Base-by-base conservation (phyloP, 768 basidiomycete genomes). In the Boletus rubroflammeus region DNA sequence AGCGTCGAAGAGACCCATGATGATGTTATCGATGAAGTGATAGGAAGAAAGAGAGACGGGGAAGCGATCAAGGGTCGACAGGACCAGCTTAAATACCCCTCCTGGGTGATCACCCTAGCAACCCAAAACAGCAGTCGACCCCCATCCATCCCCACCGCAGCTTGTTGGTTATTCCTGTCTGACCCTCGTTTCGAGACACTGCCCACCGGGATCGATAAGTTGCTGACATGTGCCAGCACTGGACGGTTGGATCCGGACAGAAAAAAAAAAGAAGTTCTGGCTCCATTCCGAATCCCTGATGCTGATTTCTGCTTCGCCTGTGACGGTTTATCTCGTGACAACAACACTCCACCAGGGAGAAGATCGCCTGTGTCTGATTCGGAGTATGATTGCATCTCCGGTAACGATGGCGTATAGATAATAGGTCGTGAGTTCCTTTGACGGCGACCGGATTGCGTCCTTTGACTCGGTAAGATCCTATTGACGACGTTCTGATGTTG, bases 211-310 rank as follows among this genome's bases (percentile, higher is more conserved):
- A 63, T 66, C 55, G 53, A 62, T 66, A 60, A 56, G 57, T 44
- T 17, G 8, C 15, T 47, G 61, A 66, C 47, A 63, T n/a, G n/a
- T n/a, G n/a, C n/a, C n/a, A 53, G 55, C 42, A 66, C 61, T n/a
- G n/a, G 32, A 45, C 31, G 25, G 14, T 44, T 42, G 21, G n/a
- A 54, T 51, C 38, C 38, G 10, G 58, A 45, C 36, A 46, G 26
- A 23, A 26, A 38, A 19, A 31, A n/a, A 28, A 26, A 11, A 7
- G 17, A 31, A 9, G 29, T 39, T 19, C 3, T 8, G 25, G 36
- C 32, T 28, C 50, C 43, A 50, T 38, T 42, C 26, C 26, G 41
- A 50, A n/a, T n/a, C 23, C 52, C 40, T 40, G 35, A 38, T 28
- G 2, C 19, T 23, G 28, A 32, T 28, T 42, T 23, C 36, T 39